Evolutionary conservation across 1,284 basidiomycete genomes (phyloP), one percentile per base, ranked within the genome.

Genomic region (Butyriboletus appendiculatus): DNA sequence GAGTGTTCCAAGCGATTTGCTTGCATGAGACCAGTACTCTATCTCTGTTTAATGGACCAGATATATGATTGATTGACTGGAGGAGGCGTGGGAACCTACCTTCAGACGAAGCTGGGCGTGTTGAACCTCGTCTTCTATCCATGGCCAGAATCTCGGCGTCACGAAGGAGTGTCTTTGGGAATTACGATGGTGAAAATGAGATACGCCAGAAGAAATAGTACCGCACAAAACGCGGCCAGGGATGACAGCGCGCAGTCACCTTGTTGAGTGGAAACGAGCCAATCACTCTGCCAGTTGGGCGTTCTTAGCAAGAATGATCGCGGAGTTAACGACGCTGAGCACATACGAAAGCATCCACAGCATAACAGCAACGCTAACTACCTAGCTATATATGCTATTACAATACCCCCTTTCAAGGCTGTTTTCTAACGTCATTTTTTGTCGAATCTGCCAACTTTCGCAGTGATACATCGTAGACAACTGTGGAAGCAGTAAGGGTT

Each of bases 401-500:
- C 14, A 33, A 32, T 18, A 32, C 10, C 48, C 30, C 20, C 15
- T 45, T 45, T 41, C 53, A 34, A 28, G 6, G 14, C 32, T 54
- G 37, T 46, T 48, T 53, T 41, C 42, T 28, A 48, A 12, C 30
- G 8, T 6, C 39, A 11, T 28, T 41, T 39, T 47, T 56, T 22
- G 53, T 46, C 22, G 62, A 43, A 65, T 59, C 22, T 62, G 67
- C n/a, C 72, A 93, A 75, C 60, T 85, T 89, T 42, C 91, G 79
- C 35, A 94, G 72, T 16, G 90, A 91, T 20, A 94, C 82, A 67
- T 94, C 91, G 65, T 93, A 93, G 1, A 93, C 90, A 43, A 93
- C 91, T 92, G 59, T 24, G 52, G 37, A 33, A 48, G 28, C 8
- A 7, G 37, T 55, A 48, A 59, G 64, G 50, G 12, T 20, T 5